A percentile compares a stretch with the other conserved stretches of the same genome.
phyloP scores from a whole-genome alignment of 306 rosid species.

The Trifolium fragiferum region DNA sequence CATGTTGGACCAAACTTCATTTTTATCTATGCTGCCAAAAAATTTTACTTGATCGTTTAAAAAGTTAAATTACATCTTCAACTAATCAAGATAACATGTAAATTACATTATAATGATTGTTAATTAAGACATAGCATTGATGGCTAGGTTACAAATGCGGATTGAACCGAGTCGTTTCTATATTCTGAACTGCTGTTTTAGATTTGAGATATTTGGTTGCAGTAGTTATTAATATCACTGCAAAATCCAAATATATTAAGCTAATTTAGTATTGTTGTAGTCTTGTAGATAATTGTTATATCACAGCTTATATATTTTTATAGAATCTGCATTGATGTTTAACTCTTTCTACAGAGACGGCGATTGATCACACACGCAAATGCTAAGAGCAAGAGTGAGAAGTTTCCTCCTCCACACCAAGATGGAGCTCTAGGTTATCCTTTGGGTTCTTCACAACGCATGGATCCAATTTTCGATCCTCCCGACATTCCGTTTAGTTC shows the following conservation, averaged over 20 bases:
- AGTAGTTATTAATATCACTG: conserved; percentile 1
- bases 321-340: conserved; percentile 27
- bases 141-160: not conserved
- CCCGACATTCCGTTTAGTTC: conserved; percentile 92
- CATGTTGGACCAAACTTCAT: not conserved
- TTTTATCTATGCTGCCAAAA: not conserved
- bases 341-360: conserved; percentile 66
- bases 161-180: not conserved
- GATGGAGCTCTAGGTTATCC: conserved; percentile 95
- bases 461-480: conserved; percentile 86
- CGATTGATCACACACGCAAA: conserved; percentile 90
- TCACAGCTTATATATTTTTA: conserved; percentile 18
- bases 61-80: not conserved
- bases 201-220: conserved; percentile 15
- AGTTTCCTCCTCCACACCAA: conserved; percentile 99
- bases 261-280: conserved; percentile 10
- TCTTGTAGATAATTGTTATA: conserved; percentile 25
- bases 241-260: not conserved
- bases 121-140: not conserved
- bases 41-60: not conserved
- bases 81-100: not conserved
- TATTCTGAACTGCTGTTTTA: not conserved
- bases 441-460: conserved; percentile 85
- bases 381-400: conserved; percentile 98
- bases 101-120: not conserved